Conservation (phyloP, 306 rosid species). For the Lathyrus oleraceus region DNA sequence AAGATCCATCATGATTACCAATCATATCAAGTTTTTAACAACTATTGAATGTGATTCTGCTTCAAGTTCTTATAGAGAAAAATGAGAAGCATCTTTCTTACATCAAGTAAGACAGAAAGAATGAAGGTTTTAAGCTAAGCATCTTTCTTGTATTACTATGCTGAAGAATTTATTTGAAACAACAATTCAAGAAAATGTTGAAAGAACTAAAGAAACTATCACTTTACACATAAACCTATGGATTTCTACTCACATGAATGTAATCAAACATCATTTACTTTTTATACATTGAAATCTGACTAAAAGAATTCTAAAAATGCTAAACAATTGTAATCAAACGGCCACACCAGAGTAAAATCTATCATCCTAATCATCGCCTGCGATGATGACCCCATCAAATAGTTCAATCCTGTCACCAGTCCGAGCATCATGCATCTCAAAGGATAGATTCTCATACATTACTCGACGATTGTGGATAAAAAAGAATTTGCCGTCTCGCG, state of each 20-base stretch:
- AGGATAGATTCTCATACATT: too few species aligned
- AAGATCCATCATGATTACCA: not conserved
- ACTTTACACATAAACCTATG: not conserved
- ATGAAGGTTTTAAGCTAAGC: not conserved
- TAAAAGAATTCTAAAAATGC: too few species aligned
- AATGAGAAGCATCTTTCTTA: not conserved
- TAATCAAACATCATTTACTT: not conserved
- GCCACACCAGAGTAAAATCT: too few species aligned
- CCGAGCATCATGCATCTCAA: too few species aligned
- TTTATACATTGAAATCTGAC: too few species aligned
- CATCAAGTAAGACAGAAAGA: not conserved
- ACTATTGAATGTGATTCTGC: not conserved
- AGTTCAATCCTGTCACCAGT: too few species aligned
- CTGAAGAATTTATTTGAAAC: not conserved
- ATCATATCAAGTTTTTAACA: not conserved
- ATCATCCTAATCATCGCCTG: too few species aligned
- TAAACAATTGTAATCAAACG: too few species aligned
- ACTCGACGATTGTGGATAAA: too few species aligned
- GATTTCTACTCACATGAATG: not conserved
- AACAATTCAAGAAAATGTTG: not conserved
- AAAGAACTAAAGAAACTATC: not conserved
- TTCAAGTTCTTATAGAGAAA: not conserved
- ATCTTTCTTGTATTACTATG: too few species aligned
- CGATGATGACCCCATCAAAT: too few species aligned
- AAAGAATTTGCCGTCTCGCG: too few species aligned